Evolutionary conservation across 2,329 filamentous ascomycete genomes (phyloP), one percentile per base, ranked within the genome.

Genomic region (Colletotrichum tabaci): DNA sequence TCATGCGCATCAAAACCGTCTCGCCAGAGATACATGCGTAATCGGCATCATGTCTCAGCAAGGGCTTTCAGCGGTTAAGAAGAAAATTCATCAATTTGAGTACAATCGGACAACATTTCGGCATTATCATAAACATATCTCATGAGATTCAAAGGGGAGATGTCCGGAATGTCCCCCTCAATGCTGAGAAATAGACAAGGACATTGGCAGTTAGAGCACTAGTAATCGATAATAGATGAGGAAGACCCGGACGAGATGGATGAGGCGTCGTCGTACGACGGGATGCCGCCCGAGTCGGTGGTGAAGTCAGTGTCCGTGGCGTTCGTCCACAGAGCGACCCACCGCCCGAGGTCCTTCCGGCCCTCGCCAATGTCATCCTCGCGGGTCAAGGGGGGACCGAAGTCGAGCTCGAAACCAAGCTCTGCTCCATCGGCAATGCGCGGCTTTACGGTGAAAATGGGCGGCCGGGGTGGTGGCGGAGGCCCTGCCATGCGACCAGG

Each of bases 261-360:
- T 21, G 64, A 35, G 0, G 64, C 65, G 16, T 68, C 53, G 9
- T 68, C 64, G 23, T 68, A 68, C 16, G 65, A 71, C 30, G 68
- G 65, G 35, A 71, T 49, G 6, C 30, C 61, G 4, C 58, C 68
- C 6, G 58, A 58, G 53, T 68, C 58, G 0, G 65, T 55, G 46
- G 50, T 49, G 40, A 68, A 67, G 46, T 67, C 52, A 23, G 68
- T 71, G 10, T 71, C 68, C 0, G 46, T 42, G 21, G 68, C 68
- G 47, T 71, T 60, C 1, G 68, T 71, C 68, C 68, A 71, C 65
- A 62, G 18, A 26, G 57, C 65, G 23, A 68, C 65, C 30, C 66
- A 38, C 46, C 3, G 40, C 3, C 68, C 68, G 8, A 71, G 68
- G 1, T 68, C 38, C 2, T n/a, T 67, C 21, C 65, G 56, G 35